Evolutionary conservation across 805 yeast genomes (phyloP).

Genomic region (Starmerella bombicola): DNA sequence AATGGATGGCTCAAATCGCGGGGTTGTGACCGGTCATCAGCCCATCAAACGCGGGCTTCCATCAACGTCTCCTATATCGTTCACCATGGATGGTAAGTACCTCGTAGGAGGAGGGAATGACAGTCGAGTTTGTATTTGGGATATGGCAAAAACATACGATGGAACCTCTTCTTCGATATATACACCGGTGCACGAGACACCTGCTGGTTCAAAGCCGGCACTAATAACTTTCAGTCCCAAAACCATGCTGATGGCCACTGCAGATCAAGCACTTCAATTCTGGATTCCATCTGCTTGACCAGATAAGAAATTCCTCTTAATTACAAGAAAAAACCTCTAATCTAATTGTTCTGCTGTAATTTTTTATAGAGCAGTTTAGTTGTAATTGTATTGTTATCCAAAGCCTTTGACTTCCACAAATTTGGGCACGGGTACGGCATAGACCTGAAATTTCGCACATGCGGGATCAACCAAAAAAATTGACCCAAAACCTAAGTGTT

Average conservation of each 20-base stretch:
- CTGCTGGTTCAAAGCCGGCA: slow-evolving; percentile 18
- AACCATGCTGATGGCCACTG: slow-evolving; percentile 48
- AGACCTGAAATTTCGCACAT: neutral
- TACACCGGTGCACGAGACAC: slow-evolving; percentile 22
- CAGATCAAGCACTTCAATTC: slow-evolving; percentile 40
- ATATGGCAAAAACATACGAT: slow-evolving; percentile 24
- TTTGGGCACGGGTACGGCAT: too few species aligned
- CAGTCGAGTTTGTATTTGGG: slow-evolving; percentile 44
- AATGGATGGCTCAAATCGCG: slow-evolving; percentile 43
- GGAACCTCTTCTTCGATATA: slow-evolving; percentile 13
- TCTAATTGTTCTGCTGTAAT: too few species aligned
- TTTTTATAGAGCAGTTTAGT: too few species aligned
- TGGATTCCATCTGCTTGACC: slow-evolving; percentile 30
- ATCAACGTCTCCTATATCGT: slow-evolving; percentile 41
- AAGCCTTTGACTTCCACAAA: too few species aligned
- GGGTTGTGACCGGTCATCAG: slow-evolving; percentile 38
- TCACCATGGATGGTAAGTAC: slow-evolving; percentile 56
- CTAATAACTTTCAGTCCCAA: slow-evolving; percentile 43
- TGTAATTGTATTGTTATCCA: too few species aligned
- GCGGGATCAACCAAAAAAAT: too few species aligned
- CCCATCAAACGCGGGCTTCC: slow-evolving; percentile 34
- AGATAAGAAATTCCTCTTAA: too few species aligned
- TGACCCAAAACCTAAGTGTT: too few species aligned
- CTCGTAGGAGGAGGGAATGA: slow-evolving; percentile 50
- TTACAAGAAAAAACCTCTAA: too few species aligned